phyloP scores from a whole-genome alignment of 1,284 basidiomycete genomes.

The Schizophyllum commune region DNA sequence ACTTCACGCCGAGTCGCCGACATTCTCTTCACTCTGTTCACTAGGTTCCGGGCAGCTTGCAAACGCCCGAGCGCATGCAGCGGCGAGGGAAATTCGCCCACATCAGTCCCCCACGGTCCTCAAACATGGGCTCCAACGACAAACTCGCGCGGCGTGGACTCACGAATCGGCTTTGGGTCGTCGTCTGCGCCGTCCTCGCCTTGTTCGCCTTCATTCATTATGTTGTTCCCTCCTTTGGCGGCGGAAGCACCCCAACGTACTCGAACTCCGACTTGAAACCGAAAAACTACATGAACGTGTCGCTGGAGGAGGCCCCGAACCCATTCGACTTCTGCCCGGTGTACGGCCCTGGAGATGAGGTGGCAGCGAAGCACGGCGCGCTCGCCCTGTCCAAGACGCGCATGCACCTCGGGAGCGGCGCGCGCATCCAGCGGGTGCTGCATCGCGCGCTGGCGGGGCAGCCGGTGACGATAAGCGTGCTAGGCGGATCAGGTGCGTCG shows the following conservation, averaged over 20 bases:
- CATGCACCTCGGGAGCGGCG: slow-evolving; percentile 77
- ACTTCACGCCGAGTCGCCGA: too few relatives aligned
- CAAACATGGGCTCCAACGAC: slow-evolving; percentile 37
- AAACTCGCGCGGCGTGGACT: slow-evolving; percentile 50
- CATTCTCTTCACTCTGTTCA: neutral
- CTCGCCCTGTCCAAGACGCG: slow-evolving; percentile 70
- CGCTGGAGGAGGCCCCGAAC: slow-evolving; percentile 44
- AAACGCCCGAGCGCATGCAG: slow-evolving; percentile 7
- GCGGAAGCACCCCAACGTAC: slow-evolving; percentile 26
- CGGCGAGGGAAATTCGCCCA: slow-evolving; percentile 9
- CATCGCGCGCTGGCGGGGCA: slow-evolving; percentile 79
- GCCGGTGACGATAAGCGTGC: slow-evolving; percentile 84
- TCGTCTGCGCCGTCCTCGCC: slow-evolving; percentile 49
- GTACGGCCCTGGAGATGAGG: slow-evolving; percentile 73
- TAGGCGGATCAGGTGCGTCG: slow-evolving; percentile 86
- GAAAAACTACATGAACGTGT: slow-evolving; percentile 61
- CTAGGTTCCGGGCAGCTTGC: neutral
- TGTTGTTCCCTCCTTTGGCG: slow-evolving; percentile 31
- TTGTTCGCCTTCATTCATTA: slow-evolving; percentile 56
- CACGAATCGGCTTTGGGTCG: slow-evolving; percentile 65
- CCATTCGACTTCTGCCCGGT: slow-evolving; percentile 90
- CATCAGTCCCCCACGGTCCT: slow-evolving; percentile 5
- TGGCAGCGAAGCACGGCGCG: slow-evolving; percentile 76
- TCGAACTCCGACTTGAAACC: slow-evolving; percentile 47
- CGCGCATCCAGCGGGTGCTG: slow-evolving; percentile 76